phyloP scores from a whole-genome alignment of 1,139 yeast species.

The Hyphopichia fennica region DNA sequence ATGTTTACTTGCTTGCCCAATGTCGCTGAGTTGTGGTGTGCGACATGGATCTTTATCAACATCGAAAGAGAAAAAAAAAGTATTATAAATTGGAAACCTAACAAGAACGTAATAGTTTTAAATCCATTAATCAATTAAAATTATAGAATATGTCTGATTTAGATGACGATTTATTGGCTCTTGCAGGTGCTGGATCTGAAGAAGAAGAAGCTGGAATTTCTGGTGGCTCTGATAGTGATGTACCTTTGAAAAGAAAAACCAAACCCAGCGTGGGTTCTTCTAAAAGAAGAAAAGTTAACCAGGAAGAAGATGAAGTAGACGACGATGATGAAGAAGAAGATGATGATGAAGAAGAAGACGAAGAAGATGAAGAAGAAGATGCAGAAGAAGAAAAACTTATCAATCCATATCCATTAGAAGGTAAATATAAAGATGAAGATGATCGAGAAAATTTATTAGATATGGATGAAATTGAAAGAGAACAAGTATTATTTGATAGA shows the following conservation, averaged over 20 bases:
- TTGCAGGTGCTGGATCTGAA: conserved; percentile 69
- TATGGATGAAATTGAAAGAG: conserved; percentile 91
- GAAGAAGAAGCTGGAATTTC: conserved; percentile 17
- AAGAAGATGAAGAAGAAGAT: conserved; percentile 22
- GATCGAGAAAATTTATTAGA: conserved; percentile 68
- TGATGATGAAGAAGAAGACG: conserved; percentile 19
- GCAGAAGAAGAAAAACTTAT: conserved; percentile 37
- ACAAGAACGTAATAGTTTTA: neutral
- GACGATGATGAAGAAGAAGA: conserved; percentile 30
- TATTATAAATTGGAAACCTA: neutral
- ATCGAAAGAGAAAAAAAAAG: neutral
- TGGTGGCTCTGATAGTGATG: conserved; percentile 28
- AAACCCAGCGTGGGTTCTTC: conserved; percentile 25
- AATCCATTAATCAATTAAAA: neutral
- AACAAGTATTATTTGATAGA: conserved; percentile 86
- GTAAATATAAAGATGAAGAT: conserved; percentile 79
- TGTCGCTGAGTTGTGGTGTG: too few species aligned
- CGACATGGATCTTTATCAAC: neutral
- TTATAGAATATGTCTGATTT: conserved; percentile 51
- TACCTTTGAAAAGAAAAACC: conserved; percentile 14
- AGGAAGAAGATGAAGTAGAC: conserved; percentile 16
- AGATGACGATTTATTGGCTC: conserved; percentile 87
- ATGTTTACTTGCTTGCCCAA: neutral
- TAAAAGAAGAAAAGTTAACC: conserved; percentile 18
- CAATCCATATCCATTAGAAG: conserved; percentile 90